Percentiles rank a stretch among this genome's conserved stretches.
Conservation (phyloP, 257 asterid genomes). For the Nicotiana noctiflora region DNA sequence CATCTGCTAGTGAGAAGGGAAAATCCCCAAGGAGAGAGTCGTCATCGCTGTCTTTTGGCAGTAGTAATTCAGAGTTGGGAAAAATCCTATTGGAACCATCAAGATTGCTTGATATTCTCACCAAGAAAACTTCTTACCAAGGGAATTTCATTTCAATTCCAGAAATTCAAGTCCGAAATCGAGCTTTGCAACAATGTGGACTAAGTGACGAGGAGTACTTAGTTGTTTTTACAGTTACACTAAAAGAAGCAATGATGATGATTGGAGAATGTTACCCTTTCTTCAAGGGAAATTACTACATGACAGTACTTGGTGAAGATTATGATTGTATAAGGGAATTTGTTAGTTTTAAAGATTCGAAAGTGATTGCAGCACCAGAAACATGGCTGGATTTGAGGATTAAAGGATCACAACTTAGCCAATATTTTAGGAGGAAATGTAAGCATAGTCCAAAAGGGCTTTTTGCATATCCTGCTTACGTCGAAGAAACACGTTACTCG, state of each 20-base stretch:
- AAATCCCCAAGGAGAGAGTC: slow-evolving; percentile 40
- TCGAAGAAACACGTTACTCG: slow-evolving; percentile 39
- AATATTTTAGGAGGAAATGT: slow-evolving; percentile 63
- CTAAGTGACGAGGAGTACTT: slow-evolving; percentile 51
- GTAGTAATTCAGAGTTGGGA: slow-evolving; percentile 39
- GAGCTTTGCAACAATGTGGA: slow-evolving; percentile 63
- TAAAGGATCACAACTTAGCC: slow-evolving; percentile 76
- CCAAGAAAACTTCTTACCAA: slow-evolving; percentile 39
- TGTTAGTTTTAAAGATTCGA: slow-evolving; percentile 41
- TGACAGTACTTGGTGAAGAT: slow-evolving; percentile 46
- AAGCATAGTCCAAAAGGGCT: slow-evolving; percentile 62
- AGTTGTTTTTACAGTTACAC: slow-evolving; percentile 34
- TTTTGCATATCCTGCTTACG: slow-evolving; percentile 50
- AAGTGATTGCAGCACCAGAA: slow-evolving; percentile 58
- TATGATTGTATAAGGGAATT: slow-evolving; percentile 40
- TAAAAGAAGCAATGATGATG: slow-evolving; percentile 50
- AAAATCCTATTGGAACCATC: slow-evolving; percentile 55
- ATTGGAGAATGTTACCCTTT: slow-evolving; percentile 76
- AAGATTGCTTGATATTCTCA: slow-evolving; percentile 44
- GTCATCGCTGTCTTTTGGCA: slow-evolving; percentile 29
- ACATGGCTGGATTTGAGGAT: slow-evolving; percentile 81
- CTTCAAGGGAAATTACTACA: slow-evolving; percentile 65
- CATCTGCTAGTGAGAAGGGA: slow-evolving; percentile 29
- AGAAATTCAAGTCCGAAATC: slow-evolving; percentile 61
- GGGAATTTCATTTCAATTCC: slow-evolving; percentile 74